Conservation (phyloP, 441 rosid genomes). For the Croton laevigatus region DNA sequence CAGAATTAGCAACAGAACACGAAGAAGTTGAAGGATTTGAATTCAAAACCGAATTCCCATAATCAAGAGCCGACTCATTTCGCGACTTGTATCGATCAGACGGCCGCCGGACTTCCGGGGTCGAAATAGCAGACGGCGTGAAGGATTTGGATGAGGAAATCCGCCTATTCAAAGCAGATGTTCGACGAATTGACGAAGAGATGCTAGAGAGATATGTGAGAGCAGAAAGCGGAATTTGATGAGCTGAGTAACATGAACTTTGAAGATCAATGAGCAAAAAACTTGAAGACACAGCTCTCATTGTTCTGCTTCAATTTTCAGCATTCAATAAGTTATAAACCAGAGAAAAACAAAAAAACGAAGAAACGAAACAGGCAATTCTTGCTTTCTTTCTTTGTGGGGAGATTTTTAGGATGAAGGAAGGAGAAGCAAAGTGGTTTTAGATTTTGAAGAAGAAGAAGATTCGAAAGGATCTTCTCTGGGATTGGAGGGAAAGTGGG, state of each 20-base stretch:
- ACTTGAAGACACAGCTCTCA: constrained; percentile 59
- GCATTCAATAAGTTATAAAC: background rate
- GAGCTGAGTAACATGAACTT: constrained; percentile 61
- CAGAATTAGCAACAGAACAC: constrained; percentile 35
- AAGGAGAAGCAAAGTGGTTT: constrained; percentile 7
- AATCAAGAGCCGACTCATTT: constrained; percentile 37
- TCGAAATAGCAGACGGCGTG: constrained; percentile 32
- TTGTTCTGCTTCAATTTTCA: background rate
- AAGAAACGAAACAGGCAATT: background rate
- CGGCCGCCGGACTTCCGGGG: constrained; percentile 57
- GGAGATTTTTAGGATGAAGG: background rate
- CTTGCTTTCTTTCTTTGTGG: background rate
- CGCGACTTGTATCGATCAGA: constrained; percentile 41
- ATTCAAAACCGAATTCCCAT: constrained; percentile 27
- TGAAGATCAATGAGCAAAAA: constrained; percentile 66
- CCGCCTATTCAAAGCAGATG: constrained; percentile 46
- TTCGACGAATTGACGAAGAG: constrained; percentile 60
- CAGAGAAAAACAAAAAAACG: background rate
- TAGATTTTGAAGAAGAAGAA: constrained; percentile 33
- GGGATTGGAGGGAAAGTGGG: constrained; percentile 47
- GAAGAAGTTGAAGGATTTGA: constrained; percentile 27
- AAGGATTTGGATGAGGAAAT: constrained; percentile 40
- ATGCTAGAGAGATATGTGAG: constrained; percentile 39
- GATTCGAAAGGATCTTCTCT: constrained; percentile 73
- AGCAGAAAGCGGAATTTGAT: constrained; percentile 43